Conservation (phyloP, 345 rosid species). For the Eucalyptus coolabah region DNA sequence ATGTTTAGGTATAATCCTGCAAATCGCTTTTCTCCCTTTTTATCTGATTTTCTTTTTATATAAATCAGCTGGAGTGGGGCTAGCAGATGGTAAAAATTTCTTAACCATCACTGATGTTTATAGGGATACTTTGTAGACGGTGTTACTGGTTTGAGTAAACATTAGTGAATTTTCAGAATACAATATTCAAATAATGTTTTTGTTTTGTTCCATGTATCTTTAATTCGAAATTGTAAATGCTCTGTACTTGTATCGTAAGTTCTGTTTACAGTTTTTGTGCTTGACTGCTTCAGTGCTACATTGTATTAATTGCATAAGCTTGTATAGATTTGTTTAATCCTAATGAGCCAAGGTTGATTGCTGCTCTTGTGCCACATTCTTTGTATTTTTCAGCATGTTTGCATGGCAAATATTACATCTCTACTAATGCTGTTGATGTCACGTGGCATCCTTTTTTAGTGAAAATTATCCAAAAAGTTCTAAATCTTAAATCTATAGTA, state of each 20-base stretch:
- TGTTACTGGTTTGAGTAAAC: not conserved
- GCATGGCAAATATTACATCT: not conserved
- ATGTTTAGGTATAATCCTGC: slow-evolving; percentile 31
- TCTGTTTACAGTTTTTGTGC: not conserved
- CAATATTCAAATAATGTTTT: not conserved
- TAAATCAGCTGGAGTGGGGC: not conserved
- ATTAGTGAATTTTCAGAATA: not conserved
- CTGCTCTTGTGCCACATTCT: not conserved
- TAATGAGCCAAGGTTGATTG: not conserved
- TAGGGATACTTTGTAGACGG: not conserved
- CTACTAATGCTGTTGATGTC: not conserved
- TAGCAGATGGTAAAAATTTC: not conserved
- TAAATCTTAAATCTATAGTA: no score
- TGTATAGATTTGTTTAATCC: not conserved
- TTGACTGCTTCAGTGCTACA: not conserved
- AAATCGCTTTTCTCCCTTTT: not conserved
- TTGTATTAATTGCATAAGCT: not conserved
- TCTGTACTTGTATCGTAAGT: not conserved
- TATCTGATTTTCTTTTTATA: not conserved
- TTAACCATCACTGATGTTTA: not conserved
- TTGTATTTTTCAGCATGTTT: not conserved
- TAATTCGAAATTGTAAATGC: not conserved
- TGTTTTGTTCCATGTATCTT: not conserved
- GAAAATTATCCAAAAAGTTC: no score
- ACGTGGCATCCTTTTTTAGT: not conserved